Evolutionary conservation across 495 filamentous ascomycete genomes (phyloP).

Genomic region (Viridothelium virens): DNA sequence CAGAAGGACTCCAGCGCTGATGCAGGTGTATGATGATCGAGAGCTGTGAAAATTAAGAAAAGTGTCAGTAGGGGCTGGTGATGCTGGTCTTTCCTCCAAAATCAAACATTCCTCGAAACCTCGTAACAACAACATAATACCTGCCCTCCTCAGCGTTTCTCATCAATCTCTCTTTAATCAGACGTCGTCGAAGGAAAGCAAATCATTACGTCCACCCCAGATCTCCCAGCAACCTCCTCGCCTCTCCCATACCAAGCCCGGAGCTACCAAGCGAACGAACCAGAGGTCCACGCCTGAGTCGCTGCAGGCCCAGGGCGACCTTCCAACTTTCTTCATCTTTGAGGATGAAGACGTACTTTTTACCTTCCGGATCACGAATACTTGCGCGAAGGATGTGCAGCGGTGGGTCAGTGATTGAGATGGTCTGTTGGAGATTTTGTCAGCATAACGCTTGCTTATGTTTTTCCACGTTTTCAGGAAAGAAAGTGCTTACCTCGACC

Average conservation of each 20-base stretch:
- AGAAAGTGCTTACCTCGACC: constrained; percentile 65
- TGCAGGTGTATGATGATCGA: neutral
- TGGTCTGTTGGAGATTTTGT: neutral
- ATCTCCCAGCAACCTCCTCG: constrained; percentile 50
- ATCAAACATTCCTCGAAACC: neutral
- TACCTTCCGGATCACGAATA: constrained; percentile 75
- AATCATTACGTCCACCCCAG: constrained; percentile 49
- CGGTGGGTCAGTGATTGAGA: neutral
- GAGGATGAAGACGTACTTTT: constrained; percentile 74
- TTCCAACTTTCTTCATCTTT: constrained; percentile 88
- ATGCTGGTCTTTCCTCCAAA: neutral
- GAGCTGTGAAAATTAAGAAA: neutral
- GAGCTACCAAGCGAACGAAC: constrained; percentile 38
- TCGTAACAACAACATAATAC: neutral
- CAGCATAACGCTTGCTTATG: neutral
- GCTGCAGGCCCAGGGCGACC: constrained; percentile 70
- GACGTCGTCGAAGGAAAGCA: neutral
- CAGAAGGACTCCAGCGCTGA: neutral
- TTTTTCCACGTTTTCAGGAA: neutral
- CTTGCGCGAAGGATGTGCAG: constrained; percentile 76
- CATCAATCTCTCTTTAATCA: neutral
- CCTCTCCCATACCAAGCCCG: constrained; percentile 46
- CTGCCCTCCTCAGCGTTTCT: neutral
- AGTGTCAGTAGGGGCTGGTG: neutral
- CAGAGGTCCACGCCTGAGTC: constrained; percentile 62